Conservation (phyloP, 2,329 filamentous ascomycete species). For the Capronia epimyces region DNA sequence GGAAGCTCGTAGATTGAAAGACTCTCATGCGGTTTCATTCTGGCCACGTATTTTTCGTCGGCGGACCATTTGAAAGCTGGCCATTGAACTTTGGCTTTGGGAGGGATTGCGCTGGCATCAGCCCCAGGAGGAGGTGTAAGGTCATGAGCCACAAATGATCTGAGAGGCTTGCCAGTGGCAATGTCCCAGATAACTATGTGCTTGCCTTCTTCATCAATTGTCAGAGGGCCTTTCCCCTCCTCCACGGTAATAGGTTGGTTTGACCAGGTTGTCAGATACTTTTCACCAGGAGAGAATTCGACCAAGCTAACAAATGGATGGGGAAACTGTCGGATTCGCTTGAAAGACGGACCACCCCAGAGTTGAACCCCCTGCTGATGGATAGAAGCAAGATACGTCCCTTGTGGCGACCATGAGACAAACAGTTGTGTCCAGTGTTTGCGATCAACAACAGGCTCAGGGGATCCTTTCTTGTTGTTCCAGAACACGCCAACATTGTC, state of each 20-base stretch:
- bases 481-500: slow-evolving; percentile 93
- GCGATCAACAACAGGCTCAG: slow-evolving; percentile 84
- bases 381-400: slow-evolving; percentile 89
- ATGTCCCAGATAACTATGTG: slow-evolving; percentile 99
- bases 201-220: slow-evolving; percentile 93
- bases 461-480: slow-evolving; percentile 92
- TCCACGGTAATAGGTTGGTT: slow-evolving; percentile 87
- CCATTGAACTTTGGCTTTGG: slow-evolving; percentile 94
- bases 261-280: slow-evolving; percentile 94
- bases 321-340: slow-evolving; percentile 83
- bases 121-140: slow-evolving; percentile 53
- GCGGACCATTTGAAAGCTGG: slow-evolving; percentile 99
- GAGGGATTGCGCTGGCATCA: slow-evolving; percentile 57
- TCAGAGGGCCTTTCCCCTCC: slow-evolving; percentile 76
- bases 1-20: slow-evolving; percentile 90
- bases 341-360: slow-evolving; percentile 89
- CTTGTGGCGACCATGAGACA: slow-evolving; percentile 93
- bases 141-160: slow-evolving; percentile 90
- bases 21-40: slow-evolving; percentile 78
- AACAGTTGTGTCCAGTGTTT: slow-evolving; percentile 98
- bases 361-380: slow-evolving; percentile 95
- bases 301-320: slow-evolving; percentile 94
- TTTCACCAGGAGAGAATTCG: slow-evolving; percentile 89
- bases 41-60: slow-evolving; percentile 93
- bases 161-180: slow-evolving; percentile 77